Conservation (phyloP, 2,329 filamentous ascomycete species). For the Cladorrhinum sp. region DNA sequence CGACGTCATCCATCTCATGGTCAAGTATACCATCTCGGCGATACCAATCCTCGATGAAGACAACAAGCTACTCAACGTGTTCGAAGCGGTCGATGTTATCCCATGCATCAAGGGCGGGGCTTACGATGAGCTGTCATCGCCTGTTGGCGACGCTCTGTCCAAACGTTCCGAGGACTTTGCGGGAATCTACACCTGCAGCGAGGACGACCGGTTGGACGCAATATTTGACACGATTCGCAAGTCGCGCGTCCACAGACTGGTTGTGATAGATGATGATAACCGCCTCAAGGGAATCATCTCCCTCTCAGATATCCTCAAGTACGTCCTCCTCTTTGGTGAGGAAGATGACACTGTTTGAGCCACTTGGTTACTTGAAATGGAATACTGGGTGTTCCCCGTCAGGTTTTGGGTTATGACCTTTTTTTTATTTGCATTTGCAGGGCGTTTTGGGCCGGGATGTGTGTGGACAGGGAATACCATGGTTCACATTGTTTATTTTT, state of each 20-base stretch:
- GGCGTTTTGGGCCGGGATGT: constrained; percentile 27
- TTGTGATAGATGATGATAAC: constrained; percentile 88
- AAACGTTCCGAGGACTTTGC: constrained; percentile 88
- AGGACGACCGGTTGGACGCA: constrained; percentile 87
- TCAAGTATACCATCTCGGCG: constrained; percentile 89
- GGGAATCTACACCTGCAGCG: constrained; percentile 92
- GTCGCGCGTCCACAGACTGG: constrained; percentile 86
- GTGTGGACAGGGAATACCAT: constrained; percentile 27
- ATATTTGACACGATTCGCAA: constrained; percentile 97
- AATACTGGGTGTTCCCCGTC: not conserved
- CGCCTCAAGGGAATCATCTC: constrained; percentile 86
- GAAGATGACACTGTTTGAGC: constrained; percentile 45
- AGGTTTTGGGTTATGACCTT: constrained; percentile 2
- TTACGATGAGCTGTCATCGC: constrained; percentile 85
- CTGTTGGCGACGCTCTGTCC: constrained; percentile 83
- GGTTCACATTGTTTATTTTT: constrained; percentile 25
- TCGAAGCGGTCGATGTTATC: constrained; percentile 96
- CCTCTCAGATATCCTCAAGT: constrained; percentile 92
- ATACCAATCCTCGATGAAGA: constrained; percentile 86
- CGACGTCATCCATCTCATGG: constrained; percentile 90
- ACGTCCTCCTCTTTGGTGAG: constrained; percentile 80
- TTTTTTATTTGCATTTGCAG: constrained; percentile 28
- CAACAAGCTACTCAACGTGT: constrained; percentile 82
- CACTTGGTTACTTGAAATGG: not conserved
- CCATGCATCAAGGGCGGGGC: constrained; percentile 89